Evolutionary conservation across 169 alveolate genomes (phyloP).

Genomic region (Eimeria zaria): DNA sequence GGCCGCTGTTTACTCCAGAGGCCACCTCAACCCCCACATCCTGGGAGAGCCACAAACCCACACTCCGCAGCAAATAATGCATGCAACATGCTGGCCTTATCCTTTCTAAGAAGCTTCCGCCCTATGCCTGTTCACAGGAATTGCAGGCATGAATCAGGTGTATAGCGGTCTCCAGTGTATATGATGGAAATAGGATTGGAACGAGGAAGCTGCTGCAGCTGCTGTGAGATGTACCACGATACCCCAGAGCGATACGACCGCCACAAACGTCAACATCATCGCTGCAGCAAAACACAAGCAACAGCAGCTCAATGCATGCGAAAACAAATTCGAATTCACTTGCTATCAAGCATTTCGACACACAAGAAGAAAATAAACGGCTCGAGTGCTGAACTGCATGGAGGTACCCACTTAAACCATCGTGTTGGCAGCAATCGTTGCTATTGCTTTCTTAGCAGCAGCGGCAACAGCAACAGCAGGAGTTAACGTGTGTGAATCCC

Average conservation of each 20-base stretch:
- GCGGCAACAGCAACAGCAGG: not conserved
- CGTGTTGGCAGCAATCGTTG: not conserved
- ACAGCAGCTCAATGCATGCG: not conserved
- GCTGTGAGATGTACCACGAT: constrained; percentile 52
- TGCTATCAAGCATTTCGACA: not conserved
- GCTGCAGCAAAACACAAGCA: constrained; percentile 60
- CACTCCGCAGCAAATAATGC: not conserved
- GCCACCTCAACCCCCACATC: constrained; percentile 42
- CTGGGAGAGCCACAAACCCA: not conserved
- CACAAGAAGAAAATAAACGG: not conserved
- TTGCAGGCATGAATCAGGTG: not conserved
- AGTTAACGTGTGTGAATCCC: not conserved
- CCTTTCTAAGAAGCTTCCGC: not conserved
- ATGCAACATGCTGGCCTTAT: not conserved
- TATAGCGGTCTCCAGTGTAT: not conserved
- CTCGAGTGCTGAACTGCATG: not conserved
- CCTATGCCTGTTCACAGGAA: not conserved
- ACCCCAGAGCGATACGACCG: constrained; percentile 69
- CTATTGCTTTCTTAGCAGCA: not conserved
- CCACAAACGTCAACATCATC: constrained; percentile 55
- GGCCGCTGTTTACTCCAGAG: constrained; percentile 34
- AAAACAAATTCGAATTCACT: too few species aligned
- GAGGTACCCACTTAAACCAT: not conserved
- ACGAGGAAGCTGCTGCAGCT: not conserved
- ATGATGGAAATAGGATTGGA: not conserved